Conservation (phyloP, 2,329 filamentous ascomycete species). For the Raffaelea albimanens region DNA sequence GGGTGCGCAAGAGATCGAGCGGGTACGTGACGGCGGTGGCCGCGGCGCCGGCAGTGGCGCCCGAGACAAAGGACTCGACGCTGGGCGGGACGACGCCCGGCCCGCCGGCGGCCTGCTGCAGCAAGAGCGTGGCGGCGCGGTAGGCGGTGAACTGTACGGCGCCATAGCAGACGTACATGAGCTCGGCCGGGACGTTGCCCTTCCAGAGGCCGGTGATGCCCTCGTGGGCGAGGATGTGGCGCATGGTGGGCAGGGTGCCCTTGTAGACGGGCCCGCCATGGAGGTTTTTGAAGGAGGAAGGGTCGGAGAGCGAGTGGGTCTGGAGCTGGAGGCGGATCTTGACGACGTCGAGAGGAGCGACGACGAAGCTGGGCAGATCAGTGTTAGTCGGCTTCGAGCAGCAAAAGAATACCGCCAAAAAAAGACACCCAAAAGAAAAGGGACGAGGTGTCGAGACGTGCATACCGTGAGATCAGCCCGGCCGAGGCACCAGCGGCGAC, state of each 20-base stretch:
- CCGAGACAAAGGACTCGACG: slow-evolving; percentile 73
- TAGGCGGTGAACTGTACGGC: slow-evolving; percentile 87
- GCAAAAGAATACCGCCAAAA: not conserved
- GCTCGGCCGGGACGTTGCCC: slow-evolving; percentile 90
- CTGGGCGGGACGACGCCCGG: slow-evolving; percentile 46
- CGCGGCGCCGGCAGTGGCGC: slow-evolving; percentile 70
- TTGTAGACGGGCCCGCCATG: slow-evolving; percentile 51
- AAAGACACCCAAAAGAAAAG: not conserved
- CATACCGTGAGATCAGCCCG: slow-evolving; percentile 77
- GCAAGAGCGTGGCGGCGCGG: slow-evolving; percentile 59
- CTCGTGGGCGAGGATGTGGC: slow-evolving; percentile 68
- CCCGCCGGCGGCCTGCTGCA: slow-evolving; percentile 37
- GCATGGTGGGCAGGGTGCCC: slow-evolving; percentile 67
- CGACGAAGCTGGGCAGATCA: slow-evolving; percentile 58
- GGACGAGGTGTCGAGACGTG: too few species aligned
- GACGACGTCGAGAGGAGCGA: slow-evolving; percentile 92
- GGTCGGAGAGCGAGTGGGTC: slow-evolving; percentile 71
- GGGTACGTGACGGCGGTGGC: slow-evolving; percentile 85
- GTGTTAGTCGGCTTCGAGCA: slow-evolving; percentile 1
- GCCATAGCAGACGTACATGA: slow-evolving; percentile 88
- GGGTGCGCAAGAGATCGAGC: slow-evolving; percentile 82
- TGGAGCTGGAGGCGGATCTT: slow-evolving; percentile 97
- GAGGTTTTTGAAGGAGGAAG: slow-evolving; percentile 44
- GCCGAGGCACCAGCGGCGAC: slow-evolving; percentile 52
- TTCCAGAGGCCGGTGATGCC: slow-evolving; percentile 89